A percentile compares a stretch with the other conserved stretches of the same genome.
Conservation (phyloP, 163 green algal genomes). For the Chloromonas sp. region DNA sequence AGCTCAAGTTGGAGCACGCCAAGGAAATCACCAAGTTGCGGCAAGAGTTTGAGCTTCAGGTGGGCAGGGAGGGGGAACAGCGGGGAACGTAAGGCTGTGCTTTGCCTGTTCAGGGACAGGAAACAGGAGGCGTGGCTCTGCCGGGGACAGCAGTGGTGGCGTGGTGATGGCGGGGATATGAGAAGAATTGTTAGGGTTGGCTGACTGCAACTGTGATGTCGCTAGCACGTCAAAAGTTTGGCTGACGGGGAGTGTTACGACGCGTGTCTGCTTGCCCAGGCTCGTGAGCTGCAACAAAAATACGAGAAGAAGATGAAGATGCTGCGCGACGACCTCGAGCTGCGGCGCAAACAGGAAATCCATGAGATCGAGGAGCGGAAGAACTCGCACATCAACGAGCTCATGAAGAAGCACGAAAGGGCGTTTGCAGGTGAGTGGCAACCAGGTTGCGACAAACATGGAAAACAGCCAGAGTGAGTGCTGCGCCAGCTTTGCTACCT, state of each 20-base stretch:
- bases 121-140: too few species aligned
- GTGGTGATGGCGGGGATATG: too few species aligned
- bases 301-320: slow-evolving; percentile 75
- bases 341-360: slow-evolving; percentile 72
- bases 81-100: too few species aligned
- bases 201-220: too few species aligned
- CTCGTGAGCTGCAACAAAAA: slow-evolving; percentile 54
- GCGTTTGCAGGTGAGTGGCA: slow-evolving; percentile 45
- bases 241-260: neutral
- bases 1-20: slow-evolving; percentile 76
- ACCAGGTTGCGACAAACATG: too few species aligned
- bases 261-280: slow-evolving; percentile 18
- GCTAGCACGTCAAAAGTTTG: too few species aligned
- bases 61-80: neutral
- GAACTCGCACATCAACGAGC: slow-evolving; percentile 79
- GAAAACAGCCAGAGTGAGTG: too few species aligned
- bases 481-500: too few species aligned
- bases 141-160: too few species aligned
- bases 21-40: slow-evolving; percentile 88
- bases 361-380: slow-evolving; percentile 69
- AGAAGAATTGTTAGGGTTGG: too few species aligned
- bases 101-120: too few species aligned
- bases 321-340: slow-evolving; percentile 74
- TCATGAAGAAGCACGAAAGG: slow-evolving; percentile 80
- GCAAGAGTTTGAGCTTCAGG: slow-evolving; percentile 77